Percentiles rank a stretch among this genome's conserved stretches.
Conservation (phyloP, 371 early-diverging fungal genomes). For the Rhizopus microsporus region DNA sequence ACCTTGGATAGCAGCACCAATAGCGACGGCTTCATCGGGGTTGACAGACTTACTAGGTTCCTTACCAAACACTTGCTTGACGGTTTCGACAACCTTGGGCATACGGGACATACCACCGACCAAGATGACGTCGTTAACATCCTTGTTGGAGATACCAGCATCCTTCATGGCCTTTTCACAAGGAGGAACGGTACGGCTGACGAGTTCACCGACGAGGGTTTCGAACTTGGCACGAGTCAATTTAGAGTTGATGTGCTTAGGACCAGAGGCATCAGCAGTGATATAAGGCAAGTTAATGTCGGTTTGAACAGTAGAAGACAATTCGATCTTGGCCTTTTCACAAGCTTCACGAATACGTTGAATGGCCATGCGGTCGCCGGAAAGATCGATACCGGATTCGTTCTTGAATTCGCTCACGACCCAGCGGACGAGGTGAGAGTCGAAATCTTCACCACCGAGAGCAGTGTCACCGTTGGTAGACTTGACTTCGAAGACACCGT, state of each 20-base stretch:
- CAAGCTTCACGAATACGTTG: constrained; percentile 91
- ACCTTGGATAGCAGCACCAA: constrained; percentile 92
- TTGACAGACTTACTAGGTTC: constrained; percentile 88
- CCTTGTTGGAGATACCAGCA: constrained; percentile 74
- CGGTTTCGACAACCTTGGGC: constrained; percentile 93
- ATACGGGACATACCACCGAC: constrained; percentile 98
- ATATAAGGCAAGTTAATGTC: constrained; percentile 94
- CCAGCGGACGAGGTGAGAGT: constrained; percentile 78
- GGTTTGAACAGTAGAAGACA: constrained; percentile 85
- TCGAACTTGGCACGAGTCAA: constrained; percentile 92
- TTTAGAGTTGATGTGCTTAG: constrained; percentile 91
- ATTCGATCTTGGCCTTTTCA: constrained; percentile 96
- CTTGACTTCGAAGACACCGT: constrained; percentile 96
- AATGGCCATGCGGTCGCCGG: constrained; percentile 78
- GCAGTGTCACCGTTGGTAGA: constrained; percentile 93
- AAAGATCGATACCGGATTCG: constrained; percentile 72
- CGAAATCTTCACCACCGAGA: constrained; percentile 98
- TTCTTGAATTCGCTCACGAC: constrained; percentile 85
- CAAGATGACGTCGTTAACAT: constrained; percentile 94
- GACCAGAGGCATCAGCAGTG: constrained; percentile 85
- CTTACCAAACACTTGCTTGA: constrained; percentile 83
- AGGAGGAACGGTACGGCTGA: constrained; percentile 87
- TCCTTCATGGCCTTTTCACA: constrained; percentile 96
- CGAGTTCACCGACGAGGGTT: constrained; percentile 70
- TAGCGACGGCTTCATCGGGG: constrained; percentile 98